These are phyloP conservation scores for Paspalum notatum DNA, from an alignment of 176 grass and related monocot species.

Conservation along the genomic window DNA sequence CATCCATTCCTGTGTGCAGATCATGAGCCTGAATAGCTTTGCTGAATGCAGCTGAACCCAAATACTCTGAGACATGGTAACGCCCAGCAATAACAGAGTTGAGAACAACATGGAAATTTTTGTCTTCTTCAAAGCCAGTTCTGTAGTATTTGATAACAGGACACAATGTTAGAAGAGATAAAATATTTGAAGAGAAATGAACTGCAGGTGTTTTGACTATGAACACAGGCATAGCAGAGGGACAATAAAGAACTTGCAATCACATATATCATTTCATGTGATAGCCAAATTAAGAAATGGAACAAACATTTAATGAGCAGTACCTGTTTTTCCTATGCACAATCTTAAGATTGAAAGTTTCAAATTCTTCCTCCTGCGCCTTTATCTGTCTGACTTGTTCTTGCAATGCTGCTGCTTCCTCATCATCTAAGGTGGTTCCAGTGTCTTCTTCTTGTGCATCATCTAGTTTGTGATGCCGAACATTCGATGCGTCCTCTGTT, in stretches of 20 bases:
- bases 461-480: slow-evolving; percentile 64
- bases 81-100: slow-evolving; percentile 96
- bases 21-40: slow-evolving; percentile 99
- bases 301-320: neutral
- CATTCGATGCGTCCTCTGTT: slow-evolving; percentile 65
- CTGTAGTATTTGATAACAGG: slow-evolving; percentile 51
- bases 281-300: slow-evolving; percentile 15
- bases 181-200: slow-evolving; percentile 4
- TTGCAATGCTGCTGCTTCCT: slow-evolving; percentile 94
- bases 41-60: slow-evolving; percentile 98
- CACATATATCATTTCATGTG: neutral
- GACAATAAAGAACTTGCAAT: slow-evolving; percentile 1
- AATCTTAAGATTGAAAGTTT: slow-evolving; percentile 97
- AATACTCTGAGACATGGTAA: slow-evolving; percentile 97
- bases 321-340: slow-evolving; percentile 99
- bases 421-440: slow-evolving; percentile 78
- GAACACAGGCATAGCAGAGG: slow-evolving; percentile 21
- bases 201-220: neutral
- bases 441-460: slow-evolving; percentile 81
- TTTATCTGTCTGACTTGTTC: slow-evolving; percentile 98
- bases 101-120: slow-evolving; percentile 95
- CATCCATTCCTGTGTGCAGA: slow-evolving; percentile 99
- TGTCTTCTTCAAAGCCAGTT: slow-evolving; percentile 99
- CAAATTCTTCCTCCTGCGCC: slow-evolving; percentile 95
- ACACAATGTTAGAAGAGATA: slow-evolving; percentile 41